These are phyloP conservation scores for Acanthochlamys bracteata DNA, from an alignment of 106 monocot genomes.

Conservation along the genomic window DNA sequence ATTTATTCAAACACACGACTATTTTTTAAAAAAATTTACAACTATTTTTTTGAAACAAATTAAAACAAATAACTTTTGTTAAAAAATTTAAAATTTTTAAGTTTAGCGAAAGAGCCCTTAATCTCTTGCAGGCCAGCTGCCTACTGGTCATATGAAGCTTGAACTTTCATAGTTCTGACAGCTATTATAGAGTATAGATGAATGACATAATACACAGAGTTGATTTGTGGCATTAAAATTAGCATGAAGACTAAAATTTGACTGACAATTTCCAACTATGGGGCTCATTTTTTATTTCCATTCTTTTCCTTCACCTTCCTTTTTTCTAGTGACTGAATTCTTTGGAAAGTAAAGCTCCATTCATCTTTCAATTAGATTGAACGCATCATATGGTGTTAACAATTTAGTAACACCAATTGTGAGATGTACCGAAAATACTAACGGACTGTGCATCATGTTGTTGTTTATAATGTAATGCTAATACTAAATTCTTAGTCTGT, in stretches of 20 bases:
- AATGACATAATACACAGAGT: conserved; percentile 16
- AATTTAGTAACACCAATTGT: conserved; percentile 4
- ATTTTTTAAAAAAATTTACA: too few relatives aligned
- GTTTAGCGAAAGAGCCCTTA: too few relatives aligned
- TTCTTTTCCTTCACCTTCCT: not conserved
- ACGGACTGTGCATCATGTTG: not conserved
- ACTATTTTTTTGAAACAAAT: too few relatives aligned
- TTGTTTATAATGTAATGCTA: not conserved
- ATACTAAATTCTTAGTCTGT: not conserved
- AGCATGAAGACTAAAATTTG: not conserved
- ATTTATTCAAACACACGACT: too few relatives aligned
- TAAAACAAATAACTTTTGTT: too few relatives aligned
- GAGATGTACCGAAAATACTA: not conserved
- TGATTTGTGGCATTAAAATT: not conserved
- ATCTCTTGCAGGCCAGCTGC: conserved; percentile 22
- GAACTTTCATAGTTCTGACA: conserved; percentile 16
- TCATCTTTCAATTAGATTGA: not conserved
- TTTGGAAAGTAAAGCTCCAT: not conserved
- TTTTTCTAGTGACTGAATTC: not conserved
- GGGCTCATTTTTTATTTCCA: not conserved
- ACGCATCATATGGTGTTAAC: conserved; percentile 7
- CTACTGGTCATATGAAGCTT: conserved; percentile 32
- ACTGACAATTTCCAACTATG: conserved; percentile 13
- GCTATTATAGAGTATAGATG: not conserved
- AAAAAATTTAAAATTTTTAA: too few relatives aligned